A percentile compares a stretch with the other conserved stretches of the same genome.
phyloP scores from a whole-genome alignment of 2,329 filamentous ascomycete species.

The Ramichloridium luteum region DNA sequence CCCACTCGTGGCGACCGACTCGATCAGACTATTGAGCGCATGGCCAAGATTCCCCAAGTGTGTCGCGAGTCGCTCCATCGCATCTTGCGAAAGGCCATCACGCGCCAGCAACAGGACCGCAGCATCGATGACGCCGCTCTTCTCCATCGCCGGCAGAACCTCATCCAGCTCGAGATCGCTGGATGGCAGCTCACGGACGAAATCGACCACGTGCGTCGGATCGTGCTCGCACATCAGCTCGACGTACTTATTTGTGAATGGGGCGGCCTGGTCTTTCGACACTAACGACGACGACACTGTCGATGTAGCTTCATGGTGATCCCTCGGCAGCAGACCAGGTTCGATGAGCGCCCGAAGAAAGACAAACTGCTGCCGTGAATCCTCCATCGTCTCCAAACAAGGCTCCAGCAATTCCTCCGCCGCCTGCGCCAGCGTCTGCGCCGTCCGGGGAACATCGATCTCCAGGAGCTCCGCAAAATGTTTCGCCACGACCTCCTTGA shows the following conservation, averaged over 20 bases:
- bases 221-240: conserved; percentile 84
- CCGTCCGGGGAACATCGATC: conserved; percentile 54
- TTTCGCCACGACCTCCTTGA: conserved; percentile 53
- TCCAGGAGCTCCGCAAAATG: conserved; percentile 55
- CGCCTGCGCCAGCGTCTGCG: conserved; percentile 50
- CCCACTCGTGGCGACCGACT: conserved; percentile 45
- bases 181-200: conserved; percentile 62
- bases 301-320: conserved; percentile 21
- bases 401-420: conserved; percentile 53
- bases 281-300: conserved; percentile 17
- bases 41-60: conserved; percentile 72
- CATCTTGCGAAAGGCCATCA: conserved; percentile 69
- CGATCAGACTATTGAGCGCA: conserved; percentile 61
- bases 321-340: conserved; percentile 26
- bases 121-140: conserved; percentile 80
- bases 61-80: conserved; percentile 72
- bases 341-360: conserved; percentile 71
- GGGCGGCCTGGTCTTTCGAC: conserved; percentile 30
- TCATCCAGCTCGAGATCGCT: conserved; percentile 68
- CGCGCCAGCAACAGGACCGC: conserved; percentile 82
- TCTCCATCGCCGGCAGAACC: conserved; percentile 77
- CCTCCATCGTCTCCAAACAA: conserved; percentile 49
- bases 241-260: conserved; percentile 72
- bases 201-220: conserved; percentile 70
- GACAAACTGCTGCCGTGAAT: conserved; percentile 55